Conservation (phyloP, 805 yeast species). For the Candida fluviatilis region DNA sequence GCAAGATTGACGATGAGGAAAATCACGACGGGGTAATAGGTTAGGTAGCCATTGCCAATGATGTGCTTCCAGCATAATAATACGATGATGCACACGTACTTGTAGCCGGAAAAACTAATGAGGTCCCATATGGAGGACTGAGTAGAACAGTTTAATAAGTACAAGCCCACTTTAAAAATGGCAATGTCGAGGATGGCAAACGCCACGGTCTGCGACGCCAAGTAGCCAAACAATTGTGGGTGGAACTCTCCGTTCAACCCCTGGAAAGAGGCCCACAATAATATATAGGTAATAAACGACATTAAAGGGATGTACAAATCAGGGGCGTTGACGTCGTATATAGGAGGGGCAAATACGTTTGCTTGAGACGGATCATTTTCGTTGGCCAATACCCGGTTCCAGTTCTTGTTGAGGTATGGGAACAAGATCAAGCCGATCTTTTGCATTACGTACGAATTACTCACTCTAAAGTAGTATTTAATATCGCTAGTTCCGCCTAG, state of each 20-base stretch:
- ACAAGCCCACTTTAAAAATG: constrained; percentile 76
- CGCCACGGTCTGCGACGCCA: constrained; percentile 82
- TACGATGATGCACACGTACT: constrained; percentile 76
- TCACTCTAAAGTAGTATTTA: constrained; percentile 86
- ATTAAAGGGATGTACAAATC: constrained; percentile 94
- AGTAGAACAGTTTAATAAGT: constrained; percentile 66
- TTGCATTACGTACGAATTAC: constrained; percentile 76
- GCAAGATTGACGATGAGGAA: constrained; percentile 43
- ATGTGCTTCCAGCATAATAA: constrained; percentile 50
- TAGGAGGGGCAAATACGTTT: constrained; percentile 62
- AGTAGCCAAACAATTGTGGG: constrained; percentile 85
- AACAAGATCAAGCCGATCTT: constrained; percentile 72
- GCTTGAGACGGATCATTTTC: constrained; percentile 15
- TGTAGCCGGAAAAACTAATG: constrained; percentile 88
- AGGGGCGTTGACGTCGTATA: constrained; percentile 89
- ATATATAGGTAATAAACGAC: constrained; percentile 85
- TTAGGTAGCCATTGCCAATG: constrained; percentile 28
- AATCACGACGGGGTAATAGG: constrained; percentile 32
- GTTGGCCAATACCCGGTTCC: constrained; percentile 56
- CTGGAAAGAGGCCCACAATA: constrained; percentile 76
- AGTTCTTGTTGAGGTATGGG: constrained; percentile 81
- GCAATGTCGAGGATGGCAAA: constrained; percentile 73
- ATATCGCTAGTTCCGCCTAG: constrained; percentile 52
- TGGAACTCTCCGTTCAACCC: constrained; percentile 89
- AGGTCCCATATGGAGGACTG: constrained; percentile 69